phyloP scores from a whole-genome alignment of 805 yeast species.

The Cyberlindnera sargentensis region DNA sequence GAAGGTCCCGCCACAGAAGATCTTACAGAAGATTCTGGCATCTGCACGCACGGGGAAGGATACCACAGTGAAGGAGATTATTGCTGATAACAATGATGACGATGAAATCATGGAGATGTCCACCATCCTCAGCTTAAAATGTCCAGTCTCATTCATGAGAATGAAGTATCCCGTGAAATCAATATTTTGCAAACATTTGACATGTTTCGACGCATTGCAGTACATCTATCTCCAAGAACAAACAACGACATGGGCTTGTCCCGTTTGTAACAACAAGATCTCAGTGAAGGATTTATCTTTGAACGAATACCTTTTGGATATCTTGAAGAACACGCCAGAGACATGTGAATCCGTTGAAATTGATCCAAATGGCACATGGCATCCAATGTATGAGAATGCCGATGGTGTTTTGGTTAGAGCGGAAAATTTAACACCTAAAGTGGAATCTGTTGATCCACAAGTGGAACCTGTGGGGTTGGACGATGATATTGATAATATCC shows the following conservation, averaged over 20 bases:
- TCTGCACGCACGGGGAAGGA: constrained; percentile 47
- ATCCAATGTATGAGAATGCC: constrained; percentile 26
- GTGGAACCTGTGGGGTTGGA: too few species aligned
- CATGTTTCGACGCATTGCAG: constrained; percentile 79
- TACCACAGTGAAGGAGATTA: constrained; percentile 43
- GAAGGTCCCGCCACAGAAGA: constrained; percentile 31
- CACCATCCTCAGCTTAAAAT: constrained; percentile 59
- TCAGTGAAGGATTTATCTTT: constrained; percentile 54
- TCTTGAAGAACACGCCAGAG: constrained; percentile 44
- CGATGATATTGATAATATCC: not conserved
- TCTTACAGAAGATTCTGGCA: constrained; percentile 34
- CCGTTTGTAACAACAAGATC: constrained; percentile 58
- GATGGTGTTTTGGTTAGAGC: constrained; percentile 9
- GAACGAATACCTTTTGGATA: constrained; percentile 65
- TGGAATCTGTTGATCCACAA: too few species aligned
- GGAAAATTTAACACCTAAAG: not conserved
- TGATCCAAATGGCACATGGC: constrained; percentile 72
- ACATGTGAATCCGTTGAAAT: constrained; percentile 63
- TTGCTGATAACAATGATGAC: constrained; percentile 34
- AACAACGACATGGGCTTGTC: constrained; percentile 84
- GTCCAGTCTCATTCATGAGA: constrained; percentile 70
- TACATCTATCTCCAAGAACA: constrained; percentile 71
- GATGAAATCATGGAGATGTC: constrained; percentile 72
- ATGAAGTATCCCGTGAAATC: constrained; percentile 72
- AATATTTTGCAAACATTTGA: constrained; percentile 66